Base-by-base conservation (phyloP, 2,329 filamentous ascomycete genomes). In the Penicillium sp. region DNA sequence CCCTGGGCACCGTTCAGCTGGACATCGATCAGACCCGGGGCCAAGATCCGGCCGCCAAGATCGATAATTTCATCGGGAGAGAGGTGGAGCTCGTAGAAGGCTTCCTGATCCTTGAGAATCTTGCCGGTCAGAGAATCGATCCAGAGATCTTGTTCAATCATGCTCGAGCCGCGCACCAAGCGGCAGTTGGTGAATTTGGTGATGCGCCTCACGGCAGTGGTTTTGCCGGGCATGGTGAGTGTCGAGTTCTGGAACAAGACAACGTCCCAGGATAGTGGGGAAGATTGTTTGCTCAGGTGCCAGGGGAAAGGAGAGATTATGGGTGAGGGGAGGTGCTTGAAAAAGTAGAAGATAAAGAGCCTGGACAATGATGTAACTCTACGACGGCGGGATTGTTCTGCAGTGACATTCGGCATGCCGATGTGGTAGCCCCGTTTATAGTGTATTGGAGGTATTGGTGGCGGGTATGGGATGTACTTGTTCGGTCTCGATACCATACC, bases 1-100 rank as follows among this genome's bases (percentile, higher is more conserved):
- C 89, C 89, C 57, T 89, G 91, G 7, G 86, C 89, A 33, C 90
- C 90, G 58, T 96, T 96, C 53, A 96, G 81, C 66, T 96, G 90
- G 36, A 85, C 84, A 52, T 96, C 90, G 54, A 96, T 93, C 59
- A 96, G 77, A 17, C 90, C 90, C 0, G 90, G 88, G 0, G 86
- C 81, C 14, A 96, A 64, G 51, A 95, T 91, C 55, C 87, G 87
- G 43, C 88, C 87, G 36, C 81, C 79, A 1, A 96, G 80, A 58
- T 96, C 81, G 54, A 95, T 75, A 38, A 83, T 82, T 53, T 81
- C 69, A 60, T 91, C 86, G 1, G 90, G 87, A 2, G 62, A 68
- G 17, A 69, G 55, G 19, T 69, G 63, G 16, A 69, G 51, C 20
- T 64, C 68, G 48, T 74, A 74, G 41, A 81, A 76, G 41, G 77